Percentiles rank a stretch among this genome's conserved stretches.
Conservation (phyloP, 805 yeast genomes). For the Saturnispora galanensis region DNA sequence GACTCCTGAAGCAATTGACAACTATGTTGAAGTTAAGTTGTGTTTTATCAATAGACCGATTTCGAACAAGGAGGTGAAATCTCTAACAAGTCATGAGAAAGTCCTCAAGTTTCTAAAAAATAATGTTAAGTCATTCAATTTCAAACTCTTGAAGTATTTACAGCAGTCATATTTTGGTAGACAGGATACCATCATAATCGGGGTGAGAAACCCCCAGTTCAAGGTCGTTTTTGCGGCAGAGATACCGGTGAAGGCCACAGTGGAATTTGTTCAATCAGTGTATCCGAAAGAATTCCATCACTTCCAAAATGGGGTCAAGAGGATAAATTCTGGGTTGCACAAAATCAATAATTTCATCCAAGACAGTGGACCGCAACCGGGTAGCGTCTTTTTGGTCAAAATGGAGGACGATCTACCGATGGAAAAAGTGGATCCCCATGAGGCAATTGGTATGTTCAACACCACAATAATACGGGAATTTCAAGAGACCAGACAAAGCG, state of each 20-base stretch:
- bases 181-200: constrained; percentile 7
- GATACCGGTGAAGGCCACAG: neutral
- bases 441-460: no score
- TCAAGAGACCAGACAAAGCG: no score
- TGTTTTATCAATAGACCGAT: neutral
- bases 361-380: no score
- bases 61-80: neutral
- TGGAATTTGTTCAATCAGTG: neutral
- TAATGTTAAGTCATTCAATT: neutral
- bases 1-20: neutral
- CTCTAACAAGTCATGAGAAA: neutral
- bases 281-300: neutral
- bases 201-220: constrained; percentile 7
- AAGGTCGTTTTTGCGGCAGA: neutral
- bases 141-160: constrained; percentile 5
- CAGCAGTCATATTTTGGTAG: constrained; percentile 12
- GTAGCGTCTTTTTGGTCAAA: no score
- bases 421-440: no score
- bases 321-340: neutral
- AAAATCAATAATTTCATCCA: neutral
- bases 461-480: no score
- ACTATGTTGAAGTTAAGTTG: constrained; percentile 10
- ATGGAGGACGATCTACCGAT: no score
- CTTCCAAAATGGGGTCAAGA: neutral
- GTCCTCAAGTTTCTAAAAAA: constrained; percentile 3